These are phyloP conservation scores for Chytriomyces sp. DNA, from an alignment of 192 early-diverging fungal species.

Conservation along the genomic window DNA sequence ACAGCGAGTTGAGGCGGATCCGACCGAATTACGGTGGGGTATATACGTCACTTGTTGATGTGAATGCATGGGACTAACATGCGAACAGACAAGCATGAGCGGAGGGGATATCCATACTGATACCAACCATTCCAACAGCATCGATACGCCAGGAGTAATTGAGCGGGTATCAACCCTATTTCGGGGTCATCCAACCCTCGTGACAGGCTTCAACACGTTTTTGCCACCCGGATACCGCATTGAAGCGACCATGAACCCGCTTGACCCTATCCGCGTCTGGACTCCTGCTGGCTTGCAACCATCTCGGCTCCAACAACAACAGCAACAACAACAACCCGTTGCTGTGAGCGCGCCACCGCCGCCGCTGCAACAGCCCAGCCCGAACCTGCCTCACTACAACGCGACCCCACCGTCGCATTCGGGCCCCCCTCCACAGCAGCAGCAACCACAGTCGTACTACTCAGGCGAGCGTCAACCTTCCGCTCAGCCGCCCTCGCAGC, in stretches of 20 bases:
- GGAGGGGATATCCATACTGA: neutral
- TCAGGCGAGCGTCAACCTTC: neutral
- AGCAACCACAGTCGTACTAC: neutral
- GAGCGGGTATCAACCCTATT: conserved; percentile 96
- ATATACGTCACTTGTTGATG: no score
- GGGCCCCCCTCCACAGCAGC: neutral
- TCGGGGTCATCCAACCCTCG: conserved; percentile 82
- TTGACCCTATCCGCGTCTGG: conserved; percentile 82
- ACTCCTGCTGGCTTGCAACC: conserved; percentile 62
- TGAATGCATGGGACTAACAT: no score
- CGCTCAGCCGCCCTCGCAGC: neutral
- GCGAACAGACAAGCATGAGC: no score
- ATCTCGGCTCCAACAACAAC: neutral
- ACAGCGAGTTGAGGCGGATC: no score
- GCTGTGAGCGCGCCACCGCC: neutral
- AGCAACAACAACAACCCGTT: neutral
- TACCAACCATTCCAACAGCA: conserved; percentile 44
- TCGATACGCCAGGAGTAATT: conserved; percentile 98
- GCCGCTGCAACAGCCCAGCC: neutral
- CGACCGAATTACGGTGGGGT: no score
- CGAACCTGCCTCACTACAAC: no score
- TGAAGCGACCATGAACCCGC: conserved; percentile 81
- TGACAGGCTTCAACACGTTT: conserved; percentile 99
- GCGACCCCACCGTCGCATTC: no score
- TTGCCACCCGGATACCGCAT: conserved; percentile 97